Evolutionary conservation across 805 yeast genomes (phyloP).

Genomic region (Saccharomycopsis oosterbeekiorum): DNA sequence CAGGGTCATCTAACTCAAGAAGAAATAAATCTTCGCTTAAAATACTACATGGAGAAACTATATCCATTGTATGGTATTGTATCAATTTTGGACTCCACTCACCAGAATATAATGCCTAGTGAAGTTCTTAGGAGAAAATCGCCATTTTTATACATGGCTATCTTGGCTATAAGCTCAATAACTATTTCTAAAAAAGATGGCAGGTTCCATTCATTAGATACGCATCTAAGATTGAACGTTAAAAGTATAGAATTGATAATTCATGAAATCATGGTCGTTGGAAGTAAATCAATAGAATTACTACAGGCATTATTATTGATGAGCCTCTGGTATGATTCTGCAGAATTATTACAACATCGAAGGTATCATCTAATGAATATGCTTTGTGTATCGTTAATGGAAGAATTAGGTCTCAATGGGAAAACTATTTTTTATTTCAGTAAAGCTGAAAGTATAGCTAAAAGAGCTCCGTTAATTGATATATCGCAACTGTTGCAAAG

Average conservation of each 20-base stretch:
- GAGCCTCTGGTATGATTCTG: constrained; percentile 73
- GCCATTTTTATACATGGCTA: constrained; percentile 55
- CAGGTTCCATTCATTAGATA: constrained; percentile 26
- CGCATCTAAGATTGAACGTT: constrained; percentile 40
- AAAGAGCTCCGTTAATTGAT: constrained; percentile 30
- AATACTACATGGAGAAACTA: constrained; percentile 38
- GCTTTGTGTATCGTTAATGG: constrained; percentile 56
- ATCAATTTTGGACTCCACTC: constrained; percentile 25
- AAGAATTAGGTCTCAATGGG: constrained; percentile 67
- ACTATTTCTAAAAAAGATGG: constrained; percentile 25
- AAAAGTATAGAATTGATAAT: constrained; percentile 41
- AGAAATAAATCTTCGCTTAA: constrained; percentile 49
- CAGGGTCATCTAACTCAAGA: constrained; percentile 46
- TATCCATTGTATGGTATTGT: constrained; percentile 47
- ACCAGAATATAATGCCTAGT: constrained; percentile 28
- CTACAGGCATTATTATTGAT: constrained; percentile 52
- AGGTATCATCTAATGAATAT: constrained; percentile 62
- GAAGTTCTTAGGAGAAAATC: constrained; percentile 38
- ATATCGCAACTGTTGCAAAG: constrained; percentile 37
- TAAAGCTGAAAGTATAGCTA: constrained; percentile 32
- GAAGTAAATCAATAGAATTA: constrained; percentile 61
- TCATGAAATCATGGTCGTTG: constrained; percentile 55
- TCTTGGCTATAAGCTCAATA: constrained; percentile 53
- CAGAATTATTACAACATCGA: constrained; percentile 73
- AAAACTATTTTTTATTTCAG: constrained; percentile 34